Evolutionary conservation across 208 protist genomes (phyloP), one percentile per base, ranked within the genome.

Genomic region (Trypanosoma theileri): DNA sequence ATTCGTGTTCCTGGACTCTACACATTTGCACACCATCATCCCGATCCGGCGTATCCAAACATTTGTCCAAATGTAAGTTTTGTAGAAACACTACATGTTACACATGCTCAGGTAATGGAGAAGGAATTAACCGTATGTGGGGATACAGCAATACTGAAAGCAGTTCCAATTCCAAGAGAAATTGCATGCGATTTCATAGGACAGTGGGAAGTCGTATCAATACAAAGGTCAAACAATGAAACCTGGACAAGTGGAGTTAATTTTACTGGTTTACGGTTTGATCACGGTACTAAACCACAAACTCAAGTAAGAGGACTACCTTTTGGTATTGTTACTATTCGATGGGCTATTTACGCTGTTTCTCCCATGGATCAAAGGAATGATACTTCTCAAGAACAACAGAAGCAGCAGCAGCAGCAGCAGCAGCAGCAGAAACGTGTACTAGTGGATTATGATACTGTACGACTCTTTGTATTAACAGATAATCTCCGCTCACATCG

Each of bases 311-410:
- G 76, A 35, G 83, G 84, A 12, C 75, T 95, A 42, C 87, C 87
- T n/a, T 95, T 95, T 71, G 90, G 90, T 26, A 82, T 95, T 24
- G 72, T 95, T 45, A 93, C 83, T 46, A 71, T 95, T 40, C 86
- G 90, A 16, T 95, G 90, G 90, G 74, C 85, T 31, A 75, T 95
- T 35, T 95, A 95, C 64, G 45, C 61, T 28, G 45, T 56, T 75
- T 4, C 58, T 77, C 9, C 66, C 56, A 1, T 59, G 14, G 64
- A 75, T 24, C 7, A 35, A 16, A 35, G 26, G n/a, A 17, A 35
- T 57, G 24, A 35, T 35, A 57, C 16, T 35, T 31, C 16, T 1
- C 44, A 76, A 12, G 52, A 24, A 52, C 28, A 68, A 50, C 9
- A 57, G 45, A 26, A 31, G 26, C 48, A 1, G n/a, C 42, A 48